These are phyloP conservation scores for Lablab purpureus DNA, from an alignment of 306 rosid species.

Conservation along the genomic window DNA sequence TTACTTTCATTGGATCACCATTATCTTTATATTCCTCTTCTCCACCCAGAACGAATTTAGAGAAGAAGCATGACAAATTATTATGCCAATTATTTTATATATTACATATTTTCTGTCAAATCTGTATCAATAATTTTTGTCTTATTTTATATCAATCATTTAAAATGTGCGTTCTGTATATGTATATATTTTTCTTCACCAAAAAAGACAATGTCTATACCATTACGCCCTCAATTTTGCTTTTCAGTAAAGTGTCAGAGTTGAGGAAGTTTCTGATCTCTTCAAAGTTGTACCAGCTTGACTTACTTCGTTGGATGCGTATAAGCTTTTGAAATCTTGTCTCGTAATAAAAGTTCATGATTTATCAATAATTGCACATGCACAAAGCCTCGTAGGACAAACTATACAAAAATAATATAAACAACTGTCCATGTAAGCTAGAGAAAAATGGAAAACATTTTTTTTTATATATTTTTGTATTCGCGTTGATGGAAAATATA, in stretches of 20 bases:
- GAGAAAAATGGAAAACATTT: neutral
- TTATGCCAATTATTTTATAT: neutral
- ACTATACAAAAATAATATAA: conserved; percentile 10
- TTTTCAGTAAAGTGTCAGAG: conserved; percentile 50
- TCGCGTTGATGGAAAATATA: neutral
- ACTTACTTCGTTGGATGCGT: conserved; percentile 24
- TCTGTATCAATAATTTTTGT: conserved; percentile 25
- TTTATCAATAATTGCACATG: conserved; percentile 51
- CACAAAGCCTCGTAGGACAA: conserved; percentile 8
- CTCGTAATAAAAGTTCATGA: neutral
- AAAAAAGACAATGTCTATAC: neutral
- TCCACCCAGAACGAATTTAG: neutral
- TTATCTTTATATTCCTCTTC: neutral
- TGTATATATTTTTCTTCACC: neutral
- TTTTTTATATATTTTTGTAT: neutral
- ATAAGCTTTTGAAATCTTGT: conserved; percentile 38
- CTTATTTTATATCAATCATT: neutral
- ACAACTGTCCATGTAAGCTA: neutral
- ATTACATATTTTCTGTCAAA: neutral
- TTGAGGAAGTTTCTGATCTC: conserved; percentile 50
- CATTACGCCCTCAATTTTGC: neutral
- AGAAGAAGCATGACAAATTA: neutral
- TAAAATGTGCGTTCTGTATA: neutral
- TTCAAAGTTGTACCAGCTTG: conserved; percentile 51
- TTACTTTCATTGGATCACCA: neutral